Evolutionary conservation across 495 filamentous ascomycete species (phyloP).

Genomic region (Aspergillus panamensis): DNA sequence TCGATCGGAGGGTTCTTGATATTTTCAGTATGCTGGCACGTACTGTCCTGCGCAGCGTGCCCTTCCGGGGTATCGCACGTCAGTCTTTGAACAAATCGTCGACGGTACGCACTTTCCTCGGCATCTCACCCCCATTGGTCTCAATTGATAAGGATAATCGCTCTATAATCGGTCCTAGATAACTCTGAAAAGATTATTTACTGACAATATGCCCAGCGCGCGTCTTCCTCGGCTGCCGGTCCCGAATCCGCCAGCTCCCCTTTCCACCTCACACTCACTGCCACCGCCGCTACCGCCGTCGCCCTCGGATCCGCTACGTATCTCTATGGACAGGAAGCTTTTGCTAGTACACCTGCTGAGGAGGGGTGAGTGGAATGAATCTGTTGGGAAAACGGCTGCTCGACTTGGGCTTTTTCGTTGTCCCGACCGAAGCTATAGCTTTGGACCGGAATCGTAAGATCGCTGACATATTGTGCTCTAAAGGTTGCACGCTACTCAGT

Average conservation of each 20-base stretch:
- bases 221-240: conserved; percentile 48
- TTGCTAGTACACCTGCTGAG: conserved; percentile 90
- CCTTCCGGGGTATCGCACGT: conserved; percentile 65
- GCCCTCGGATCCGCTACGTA: conserved; percentile 86
- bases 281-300: conserved; percentile 74
- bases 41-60: conserved; percentile 75
- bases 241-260: conserved; percentile 49
- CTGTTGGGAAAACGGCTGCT: conserved; percentile 15
- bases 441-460: conserved; percentile 10
- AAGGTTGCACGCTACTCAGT: conserved; percentile 86
- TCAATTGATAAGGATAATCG: conserved; percentile 32
- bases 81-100: conserved; percentile 48
- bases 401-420: conserved; percentile 23
- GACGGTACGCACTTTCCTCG: conserved; percentile 42
- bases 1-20: conserved; percentile 41
- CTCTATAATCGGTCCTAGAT: conserved; percentile 11
- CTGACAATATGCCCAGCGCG: conserved; percentile 37
- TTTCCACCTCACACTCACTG: conserved; percentile 70
- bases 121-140: conserved; percentile 32
- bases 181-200: conserved; percentile 11
- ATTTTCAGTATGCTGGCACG: conserved; percentile 76
- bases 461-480: conserved; percentile 17
- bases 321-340: conserved; percentile 80
- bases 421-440: conserved; percentile 28
- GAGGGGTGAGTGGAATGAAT: conserved; percentile 75